Percentiles rank a stretch among this genome's conserved stretches.
Evolutionary conservation across 2,329 filamentous ascomycete species (phyloP).

Genomic region (Calonectria honghensis): DNA sequence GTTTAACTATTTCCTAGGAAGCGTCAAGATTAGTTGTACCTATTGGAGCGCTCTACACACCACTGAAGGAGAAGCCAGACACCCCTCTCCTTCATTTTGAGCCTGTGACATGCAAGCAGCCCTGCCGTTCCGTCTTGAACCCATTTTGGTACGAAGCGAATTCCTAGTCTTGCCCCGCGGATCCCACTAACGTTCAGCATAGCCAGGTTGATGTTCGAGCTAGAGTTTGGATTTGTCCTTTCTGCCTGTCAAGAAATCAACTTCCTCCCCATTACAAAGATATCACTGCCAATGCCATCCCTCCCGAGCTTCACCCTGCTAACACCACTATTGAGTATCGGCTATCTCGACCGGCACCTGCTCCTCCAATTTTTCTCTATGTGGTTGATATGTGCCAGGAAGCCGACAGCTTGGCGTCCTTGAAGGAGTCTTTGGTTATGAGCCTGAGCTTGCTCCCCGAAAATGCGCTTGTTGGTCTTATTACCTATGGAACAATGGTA

Average conservation of each 20-base stretch:
- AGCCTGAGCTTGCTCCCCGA: slow-evolving; percentile 88
- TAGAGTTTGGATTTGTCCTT: slow-evolving; percentile 91
- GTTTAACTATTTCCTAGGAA: slow-evolving; percentile 71
- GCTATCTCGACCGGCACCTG: slow-evolving; percentile 87
- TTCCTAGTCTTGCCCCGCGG: too few species aligned
- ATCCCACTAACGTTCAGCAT: slow-evolving; percentile 50
- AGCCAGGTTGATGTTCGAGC: slow-evolving; percentile 90
- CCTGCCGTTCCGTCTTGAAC: slow-evolving; percentile 96
- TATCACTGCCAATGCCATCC: slow-evolving; percentile 88
- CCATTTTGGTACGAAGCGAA: slow-evolving; percentile 86
- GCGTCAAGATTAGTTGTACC: slow-evolving; percentile 95
- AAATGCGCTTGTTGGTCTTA: slow-evolving; percentile 87
- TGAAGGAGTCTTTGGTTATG: slow-evolving; percentile 92
- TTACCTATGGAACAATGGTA: slow-evolving; percentile 96
- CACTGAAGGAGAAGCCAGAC: slow-evolving; percentile 94
- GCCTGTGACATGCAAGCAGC: slow-evolving; percentile 96
- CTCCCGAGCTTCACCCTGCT: slow-evolving; percentile 86
- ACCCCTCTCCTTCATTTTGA: slow-evolving; percentile 95
- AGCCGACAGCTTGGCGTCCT: slow-evolving; percentile 86
- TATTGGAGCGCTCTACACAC: slow-evolving; percentile 96
- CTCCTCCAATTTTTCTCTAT: slow-evolving; percentile 89
- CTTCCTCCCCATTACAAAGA: slow-evolving; percentile 93
- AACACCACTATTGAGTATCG: slow-evolving; percentile 95
- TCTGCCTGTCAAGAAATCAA: slow-evolving; percentile 88
- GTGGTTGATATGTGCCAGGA: slow-evolving; percentile 93